phyloP scores from a whole-genome alignment of 257 asterid species.

The Orobanche coerulescens region DNA sequence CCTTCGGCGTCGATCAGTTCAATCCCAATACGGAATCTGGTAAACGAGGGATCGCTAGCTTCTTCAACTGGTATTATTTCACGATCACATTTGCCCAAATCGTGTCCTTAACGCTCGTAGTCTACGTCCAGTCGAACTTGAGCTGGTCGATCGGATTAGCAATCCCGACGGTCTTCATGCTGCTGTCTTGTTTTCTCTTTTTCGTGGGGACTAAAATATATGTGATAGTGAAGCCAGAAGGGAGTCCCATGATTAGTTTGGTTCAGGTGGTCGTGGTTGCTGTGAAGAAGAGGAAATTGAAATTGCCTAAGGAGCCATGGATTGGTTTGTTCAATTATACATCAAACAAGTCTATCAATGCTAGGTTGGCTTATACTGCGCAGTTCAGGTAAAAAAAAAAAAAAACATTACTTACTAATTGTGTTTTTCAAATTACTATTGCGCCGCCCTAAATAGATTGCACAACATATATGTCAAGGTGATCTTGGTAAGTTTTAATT shows the following conservation, averaged over 20 bases:
- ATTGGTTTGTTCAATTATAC: slow-evolving; percentile 30
- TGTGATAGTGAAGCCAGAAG: slow-evolving; percentile 68
- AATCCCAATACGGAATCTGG: slow-evolving; percentile 61
- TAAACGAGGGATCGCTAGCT: slow-evolving; percentile 54
- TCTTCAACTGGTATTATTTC: slow-evolving; percentile 82
- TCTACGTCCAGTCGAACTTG: slow-evolving; percentile 55
- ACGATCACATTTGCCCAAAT: slow-evolving; percentile 60
- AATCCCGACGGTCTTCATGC: slow-evolving; percentile 56
- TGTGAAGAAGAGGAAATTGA: slow-evolving; percentile 45
- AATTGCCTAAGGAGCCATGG: slow-evolving; percentile 45
- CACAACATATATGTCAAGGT: no score
- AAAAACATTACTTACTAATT: no score
- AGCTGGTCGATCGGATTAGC: slow-evolving; percentile 68
- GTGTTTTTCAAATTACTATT: no score
- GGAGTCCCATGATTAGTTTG: slow-evolving; percentile 61
- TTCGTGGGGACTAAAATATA: slow-evolving; percentile 47
- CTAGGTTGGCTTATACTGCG: slow-evolving; percentile 37
- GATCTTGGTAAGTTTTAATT: not conserved
- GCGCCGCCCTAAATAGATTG: no score
- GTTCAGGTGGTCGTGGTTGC: slow-evolving; percentile 50
- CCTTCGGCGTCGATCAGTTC: slow-evolving; percentile 84
- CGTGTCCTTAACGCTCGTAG: slow-evolving; percentile 54
- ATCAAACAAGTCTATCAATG: slow-evolving; percentile 42
- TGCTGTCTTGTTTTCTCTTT: slow-evolving; percentile 41
- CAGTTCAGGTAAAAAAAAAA: not conserved